These are phyloP conservation scores for Nothomitra cinnamomea DNA, from an alignment of 2,329 filamentous ascomycete species.

Conservation along the genomic window DNA sequence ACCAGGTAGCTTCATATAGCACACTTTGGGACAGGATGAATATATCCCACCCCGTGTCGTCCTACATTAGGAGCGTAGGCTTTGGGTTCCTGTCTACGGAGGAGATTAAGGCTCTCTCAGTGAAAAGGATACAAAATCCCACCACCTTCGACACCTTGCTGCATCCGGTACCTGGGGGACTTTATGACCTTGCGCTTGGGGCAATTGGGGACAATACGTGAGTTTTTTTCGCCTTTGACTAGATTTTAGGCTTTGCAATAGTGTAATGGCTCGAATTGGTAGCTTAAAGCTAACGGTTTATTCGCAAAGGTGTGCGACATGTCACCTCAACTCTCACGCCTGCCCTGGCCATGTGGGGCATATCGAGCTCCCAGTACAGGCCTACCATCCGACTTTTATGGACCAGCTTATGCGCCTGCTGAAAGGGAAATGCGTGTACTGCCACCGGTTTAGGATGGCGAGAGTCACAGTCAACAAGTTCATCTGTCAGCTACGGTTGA, in stretches of 20 bases:
- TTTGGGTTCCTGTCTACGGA: conserved; percentile 70
- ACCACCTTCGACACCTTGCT: conserved; percentile 86
- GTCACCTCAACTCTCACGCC: conserved; percentile 60
- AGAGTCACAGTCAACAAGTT: conserved; percentile 61
- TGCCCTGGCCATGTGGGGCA: conserved; percentile 92
- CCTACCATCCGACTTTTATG: conserved; percentile 95
- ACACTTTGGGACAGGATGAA: conserved; percentile 20
- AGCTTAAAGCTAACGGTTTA: conserved; percentile 11
- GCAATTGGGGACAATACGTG: conserved; percentile 77
- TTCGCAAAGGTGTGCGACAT: conserved; percentile 64
- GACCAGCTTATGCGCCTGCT: conserved; percentile 77
- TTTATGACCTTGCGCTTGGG: conserved; percentile 84
- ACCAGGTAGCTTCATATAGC: background rate
- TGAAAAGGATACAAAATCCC: conserved; percentile 84
- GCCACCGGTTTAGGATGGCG: conserved; percentile 69
- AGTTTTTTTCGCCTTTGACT: conserved; percentile 18
- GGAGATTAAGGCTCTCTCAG: conserved; percentile 79
- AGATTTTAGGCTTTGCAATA: conserved; percentile 6
- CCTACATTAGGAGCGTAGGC: conserved; percentile 70
- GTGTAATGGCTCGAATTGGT: conserved; percentile 5
- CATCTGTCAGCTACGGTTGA: conserved; percentile 65
- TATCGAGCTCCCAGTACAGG: conserved; percentile 80
- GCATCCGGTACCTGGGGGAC: conserved; percentile 74
- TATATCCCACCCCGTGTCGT: conserved; percentile 56
- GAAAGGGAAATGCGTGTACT: conserved; percentile 79